Percentiles rank a stretch among this genome's conserved stretches.
These are phyloP conservation scores for Coemansia sp. DNA, from an alignment of 192 early-diverging fungal species.

Conservation along the genomic window DNA sequence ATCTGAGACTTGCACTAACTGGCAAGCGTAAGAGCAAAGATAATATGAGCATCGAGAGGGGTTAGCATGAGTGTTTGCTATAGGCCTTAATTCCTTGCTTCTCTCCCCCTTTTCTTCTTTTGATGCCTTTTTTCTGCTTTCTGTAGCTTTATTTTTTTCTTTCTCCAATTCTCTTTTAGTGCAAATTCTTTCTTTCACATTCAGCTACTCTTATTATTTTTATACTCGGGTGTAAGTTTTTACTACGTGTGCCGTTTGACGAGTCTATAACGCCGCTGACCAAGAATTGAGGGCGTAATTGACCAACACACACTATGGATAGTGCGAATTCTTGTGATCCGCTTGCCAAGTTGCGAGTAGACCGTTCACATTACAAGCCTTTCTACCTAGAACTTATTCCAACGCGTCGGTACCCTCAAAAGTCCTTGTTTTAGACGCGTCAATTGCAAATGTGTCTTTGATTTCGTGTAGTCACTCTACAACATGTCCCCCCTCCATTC, in stretches of 20 bases:
- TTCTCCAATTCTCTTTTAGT: conserved; percentile 6
- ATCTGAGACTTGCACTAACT: too few relatives aligned
- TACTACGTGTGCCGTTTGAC: neutral
- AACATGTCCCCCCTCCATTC: neutral
- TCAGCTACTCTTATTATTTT: conserved; percentile 1
- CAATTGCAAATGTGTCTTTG: conserved; percentile 1
- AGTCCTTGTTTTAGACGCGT: neutral
- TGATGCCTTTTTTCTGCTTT: conserved; percentile 14
- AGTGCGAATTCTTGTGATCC: neutral
- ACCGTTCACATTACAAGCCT: neutral
- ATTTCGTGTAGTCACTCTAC: conserved; percentile 10
- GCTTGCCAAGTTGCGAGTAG: neutral
- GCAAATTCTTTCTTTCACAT: conserved; percentile 8
- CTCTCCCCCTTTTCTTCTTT: neutral
- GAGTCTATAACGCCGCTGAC: neutral
- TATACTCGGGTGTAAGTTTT: conserved; percentile 21
- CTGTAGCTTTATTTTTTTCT: neutral
- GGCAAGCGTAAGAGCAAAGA: too few relatives aligned
- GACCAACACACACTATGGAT: neutral
- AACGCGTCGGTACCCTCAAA: neutral
- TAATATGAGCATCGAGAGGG: too few relatives aligned
- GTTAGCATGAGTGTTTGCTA: too few relatives aligned
- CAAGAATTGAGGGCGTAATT: neutral
- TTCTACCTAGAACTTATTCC: neutral
- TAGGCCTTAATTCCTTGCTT: neutral